Conservation (phyloP, 2,329 filamentous ascomycete genomes). For the Fusarium scirpi region DNA sequence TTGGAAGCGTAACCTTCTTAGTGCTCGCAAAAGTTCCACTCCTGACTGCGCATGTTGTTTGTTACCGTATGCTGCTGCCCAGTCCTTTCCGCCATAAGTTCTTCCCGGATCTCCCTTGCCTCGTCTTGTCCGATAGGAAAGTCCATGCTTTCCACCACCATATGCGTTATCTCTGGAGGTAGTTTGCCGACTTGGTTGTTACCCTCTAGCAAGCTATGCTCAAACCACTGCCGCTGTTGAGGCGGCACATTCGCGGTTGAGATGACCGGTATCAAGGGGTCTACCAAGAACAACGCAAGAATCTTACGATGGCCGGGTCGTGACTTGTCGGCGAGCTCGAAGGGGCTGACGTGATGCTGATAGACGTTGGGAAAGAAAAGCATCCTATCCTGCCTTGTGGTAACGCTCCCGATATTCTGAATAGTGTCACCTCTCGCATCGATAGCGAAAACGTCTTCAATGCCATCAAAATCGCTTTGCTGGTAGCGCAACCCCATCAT, state of each 20-base stretch:
- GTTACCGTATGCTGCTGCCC: slow-evolving; percentile 2
- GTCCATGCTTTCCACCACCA: slow-evolving; percentile 32
- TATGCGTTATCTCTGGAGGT: slow-evolving; percentile 27
- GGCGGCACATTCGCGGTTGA: slow-evolving; percentile 60
- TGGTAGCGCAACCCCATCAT: slow-evolving; percentile 43
- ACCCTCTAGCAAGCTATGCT: background rate
- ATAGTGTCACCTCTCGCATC: slow-evolving; percentile 27
- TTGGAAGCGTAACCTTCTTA: background rate
- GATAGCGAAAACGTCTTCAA: slow-evolving; percentile 54
- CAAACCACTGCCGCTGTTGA: slow-evolving; percentile 57
- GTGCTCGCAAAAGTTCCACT: slow-evolving; percentile 40
- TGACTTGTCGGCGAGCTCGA: slow-evolving; percentile 63
- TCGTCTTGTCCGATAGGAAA: slow-evolving; percentile 33
- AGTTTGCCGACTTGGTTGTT: slow-evolving; percentile 15
- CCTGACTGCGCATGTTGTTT: background rate
- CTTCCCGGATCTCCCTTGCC: slow-evolving; percentile 28
- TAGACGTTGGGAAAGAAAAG: slow-evolving; percentile 67
- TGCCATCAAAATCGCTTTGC: slow-evolving; percentile 51
- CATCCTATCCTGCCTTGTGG: slow-evolving; percentile 60
- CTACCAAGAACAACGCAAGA: slow-evolving; percentile 70
- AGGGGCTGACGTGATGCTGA: slow-evolving; percentile 65
- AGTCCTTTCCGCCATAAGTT: slow-evolving; percentile 33
- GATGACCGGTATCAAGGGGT: slow-evolving; percentile 62
- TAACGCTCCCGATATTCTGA: slow-evolving; percentile 60
- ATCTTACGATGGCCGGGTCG: slow-evolving; percentile 69